These are phyloP conservation scores for Dentipellis sp. DNA, from an alignment of 768 basidiomycete species.

Conservation along the genomic window DNA sequence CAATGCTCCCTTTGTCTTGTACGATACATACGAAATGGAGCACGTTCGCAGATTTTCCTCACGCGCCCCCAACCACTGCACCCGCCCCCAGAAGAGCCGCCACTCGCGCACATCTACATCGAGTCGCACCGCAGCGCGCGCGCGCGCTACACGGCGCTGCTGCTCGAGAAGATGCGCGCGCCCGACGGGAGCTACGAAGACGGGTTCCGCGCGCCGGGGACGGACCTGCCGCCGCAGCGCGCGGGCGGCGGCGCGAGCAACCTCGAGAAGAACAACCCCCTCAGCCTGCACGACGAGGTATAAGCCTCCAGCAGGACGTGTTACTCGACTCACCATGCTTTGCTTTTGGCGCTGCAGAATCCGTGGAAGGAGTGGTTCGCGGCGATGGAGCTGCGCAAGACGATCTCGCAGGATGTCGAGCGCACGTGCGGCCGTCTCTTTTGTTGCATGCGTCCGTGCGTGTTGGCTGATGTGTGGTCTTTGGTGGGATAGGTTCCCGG, in stretches of 20 bases:
- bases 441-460: neutral
- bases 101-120: constrained; percentile 17
- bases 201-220: constrained; percentile 49
- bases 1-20: neutral
- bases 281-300: constrained; percentile 73
- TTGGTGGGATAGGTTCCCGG: constrained; percentile 72
- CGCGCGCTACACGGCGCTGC: constrained; percentile 43
- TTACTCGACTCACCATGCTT: constrained; percentile 2
- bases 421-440: constrained; percentile 58
- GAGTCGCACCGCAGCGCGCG: constrained; percentile 38
- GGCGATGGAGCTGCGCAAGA: constrained; percentile 80
- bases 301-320: constrained; percentile 2
- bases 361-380: constrained; percentile 96
- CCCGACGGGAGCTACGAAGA: constrained; percentile 83
- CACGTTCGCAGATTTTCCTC: constrained; percentile 51
- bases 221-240: constrained; percentile 24
- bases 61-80: constrained; percentile 57
- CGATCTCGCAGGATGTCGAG: constrained; percentile 90
- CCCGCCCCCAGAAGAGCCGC: constrained; percentile 29
- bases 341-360: constrained; percentile 40
- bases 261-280: constrained; percentile 69
- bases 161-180: constrained; percentile 66
- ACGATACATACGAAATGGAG: constrained; percentile 2
- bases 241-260: constrained; percentile 24
- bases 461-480: neutral